Base-by-base conservation (phyloP, 306 rosid species). In the Pyrus communis region DNA sequence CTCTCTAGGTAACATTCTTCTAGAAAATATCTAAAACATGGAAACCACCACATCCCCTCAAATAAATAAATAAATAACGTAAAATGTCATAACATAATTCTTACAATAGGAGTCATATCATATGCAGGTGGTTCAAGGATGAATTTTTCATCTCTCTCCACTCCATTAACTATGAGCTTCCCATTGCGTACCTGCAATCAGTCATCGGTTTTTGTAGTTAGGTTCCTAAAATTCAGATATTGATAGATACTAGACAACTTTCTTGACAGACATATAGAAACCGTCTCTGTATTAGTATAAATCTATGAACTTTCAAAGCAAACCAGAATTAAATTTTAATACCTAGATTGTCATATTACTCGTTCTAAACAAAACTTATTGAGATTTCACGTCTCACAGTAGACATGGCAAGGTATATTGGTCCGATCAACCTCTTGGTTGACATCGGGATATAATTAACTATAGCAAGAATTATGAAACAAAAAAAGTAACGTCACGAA, bases 151-250 rank as follows among this genome's bases (percentile, higher is more conserved):
- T 85, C 80, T 85, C 98, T 92, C 85, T 96, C 97, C 60, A 88
- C 92, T 70, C 99, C 99, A 77, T 96, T 96, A 67, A 96, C 93
- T 22, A 96, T 63, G 69, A 96, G 92, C 81, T 82, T 93, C 76
- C 99, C 99, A 57, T 91, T 89, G 69, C 72, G 98, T 78, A 92
- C 96, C 99, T 95, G 92, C 79, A 77, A 77, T 52, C 42, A 79
- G 59, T 63, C 62, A 65, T n/a, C 68, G 57, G 22, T 40, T 69
- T 45, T 69, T n/a, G 13, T 52, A 30, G 75, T 78, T 49, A 42
- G 43, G 46, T n/a, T 77, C 61, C 21, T 25, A 42, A 11, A 14
- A 59, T 38, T 17, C 9, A 23, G 67, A 73, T 58, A 73, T 2
- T 17, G 3, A 35, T 0, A 17, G 42, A 57, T 51, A 22, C 4